Evolutionary conservation across 306 rosid genomes (phyloP).

Genomic region (Malus fusca): DNA sequence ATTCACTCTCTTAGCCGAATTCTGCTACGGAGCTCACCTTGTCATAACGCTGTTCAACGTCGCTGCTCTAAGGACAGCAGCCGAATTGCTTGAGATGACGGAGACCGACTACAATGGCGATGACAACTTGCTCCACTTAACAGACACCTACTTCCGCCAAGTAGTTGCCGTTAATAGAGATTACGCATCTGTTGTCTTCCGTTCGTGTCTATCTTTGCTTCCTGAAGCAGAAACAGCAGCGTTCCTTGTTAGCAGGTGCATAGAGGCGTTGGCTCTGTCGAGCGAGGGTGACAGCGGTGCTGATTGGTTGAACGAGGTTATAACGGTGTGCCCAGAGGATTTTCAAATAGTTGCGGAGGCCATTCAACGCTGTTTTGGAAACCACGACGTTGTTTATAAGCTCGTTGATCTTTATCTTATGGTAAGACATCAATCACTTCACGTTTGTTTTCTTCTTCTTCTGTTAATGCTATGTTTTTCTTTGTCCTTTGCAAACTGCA

Average conservation of each 20-base stretch:
- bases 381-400: constrained; percentile 63
- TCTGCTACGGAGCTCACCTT: constrained; percentile 55
- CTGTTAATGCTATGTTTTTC: not conserved
- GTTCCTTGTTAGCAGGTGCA: constrained; percentile 53
- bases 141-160: constrained; percentile 47
- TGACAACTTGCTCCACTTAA: constrained; percentile 38
- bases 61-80: constrained; percentile 64
- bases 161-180: constrained; percentile 39
- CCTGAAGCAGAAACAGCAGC: constrained; percentile 86
- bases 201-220: constrained; percentile 60
- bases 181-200: constrained; percentile 48
- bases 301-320: constrained; percentile 33
- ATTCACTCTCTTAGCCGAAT: constrained; percentile 51
- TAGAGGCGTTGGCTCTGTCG: constrained; percentile 45
- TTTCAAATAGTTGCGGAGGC: constrained; percentile 49
- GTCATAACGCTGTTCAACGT: constrained; percentile 55
- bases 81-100: constrained; percentile 68
- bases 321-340: constrained; percentile 35
- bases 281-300: constrained; percentile 14
- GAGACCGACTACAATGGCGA: constrained; percentile 19
- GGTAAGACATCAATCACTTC: constrained; percentile 27
- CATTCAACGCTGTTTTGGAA: constrained; percentile 31
- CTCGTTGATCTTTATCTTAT: constrained; percentile 53
- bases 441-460: too few species aligned
- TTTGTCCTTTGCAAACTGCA: not conserved